phyloP scores from a whole-genome alignment of 331 rosid genomes.

The Telfairia occidentalis region DNA sequence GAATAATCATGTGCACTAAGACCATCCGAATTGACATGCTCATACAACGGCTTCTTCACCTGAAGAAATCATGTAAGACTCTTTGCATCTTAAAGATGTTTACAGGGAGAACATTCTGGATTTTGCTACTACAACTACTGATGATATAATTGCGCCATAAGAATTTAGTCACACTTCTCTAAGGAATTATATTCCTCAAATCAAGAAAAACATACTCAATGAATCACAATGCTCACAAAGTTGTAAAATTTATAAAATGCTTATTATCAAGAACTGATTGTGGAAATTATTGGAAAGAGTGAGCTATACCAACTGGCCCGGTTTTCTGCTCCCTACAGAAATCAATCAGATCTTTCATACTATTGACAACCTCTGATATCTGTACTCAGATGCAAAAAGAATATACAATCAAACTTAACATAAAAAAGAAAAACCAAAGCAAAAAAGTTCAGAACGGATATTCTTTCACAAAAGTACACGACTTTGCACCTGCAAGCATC shows the following conservation, averaged over 20 bases:
- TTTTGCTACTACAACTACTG: background rate
- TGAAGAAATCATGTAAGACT: too few species aligned
- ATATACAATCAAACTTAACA: background rate
- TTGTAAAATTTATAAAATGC: background rate
- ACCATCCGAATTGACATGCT: background rate
- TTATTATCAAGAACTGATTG: background rate
- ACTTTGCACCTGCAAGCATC: constrained; percentile 80
- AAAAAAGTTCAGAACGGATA: background rate
- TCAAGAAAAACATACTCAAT: background rate
- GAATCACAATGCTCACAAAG: background rate
- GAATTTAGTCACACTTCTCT: background rate
- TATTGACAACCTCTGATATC: constrained; percentile 94
- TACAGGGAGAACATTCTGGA: too few species aligned
- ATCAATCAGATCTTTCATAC: constrained; percentile 92
- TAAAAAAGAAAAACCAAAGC: background rate
- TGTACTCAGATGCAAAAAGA: constrained; percentile 18
- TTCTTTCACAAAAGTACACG: background rate
- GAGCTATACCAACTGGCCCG: constrained; percentile 67
- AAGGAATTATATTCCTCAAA: background rate
- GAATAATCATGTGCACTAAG: too few species aligned
- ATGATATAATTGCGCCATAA: background rate
- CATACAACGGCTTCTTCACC: background rate
- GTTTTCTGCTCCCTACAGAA: constrained; percentile 55
- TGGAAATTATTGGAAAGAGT: background rate
- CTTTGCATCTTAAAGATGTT: background rate